Evolutionary conservation across 768 basidiomycete genomes (phyloP).

Genomic region (Hydnum rufescens): DNA sequence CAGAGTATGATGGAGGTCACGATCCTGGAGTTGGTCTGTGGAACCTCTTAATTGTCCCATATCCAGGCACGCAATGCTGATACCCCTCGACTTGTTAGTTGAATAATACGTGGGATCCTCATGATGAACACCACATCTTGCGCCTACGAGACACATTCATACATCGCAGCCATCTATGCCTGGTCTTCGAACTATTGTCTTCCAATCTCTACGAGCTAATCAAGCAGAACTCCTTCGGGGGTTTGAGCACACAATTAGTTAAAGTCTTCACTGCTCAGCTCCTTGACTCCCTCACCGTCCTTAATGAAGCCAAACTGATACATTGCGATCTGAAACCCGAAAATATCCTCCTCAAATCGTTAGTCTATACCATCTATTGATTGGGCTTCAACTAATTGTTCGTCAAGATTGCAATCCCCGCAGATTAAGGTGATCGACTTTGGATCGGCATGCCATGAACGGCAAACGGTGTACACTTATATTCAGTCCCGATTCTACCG

Average conservation of each 20-base stretch:
- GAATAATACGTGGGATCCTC: conserved; percentile 83
- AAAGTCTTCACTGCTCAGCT: conserved; percentile 97
- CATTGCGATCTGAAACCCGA: conserved; percentile 99
- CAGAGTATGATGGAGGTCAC: conserved; percentile 99
- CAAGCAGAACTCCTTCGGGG: conserved; percentile 99
- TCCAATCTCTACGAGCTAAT: conserved; percentile 98
- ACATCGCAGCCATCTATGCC: conserved; percentile 87
- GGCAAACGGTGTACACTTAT: conserved; percentile 99
- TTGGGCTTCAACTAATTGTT: conserved; percentile 2
- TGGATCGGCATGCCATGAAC: conserved; percentile 95
- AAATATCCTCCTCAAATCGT: conserved; percentile 95
- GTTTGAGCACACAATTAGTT: conserved; percentile 87
- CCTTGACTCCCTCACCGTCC: conserved; percentile 73
- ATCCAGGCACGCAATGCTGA: no score
- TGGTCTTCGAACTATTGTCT: conserved; percentile 91
- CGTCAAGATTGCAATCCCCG: conserved; percentile 78
- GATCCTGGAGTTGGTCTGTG: conserved; percentile 74
- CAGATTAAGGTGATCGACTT: conserved; percentile 99
- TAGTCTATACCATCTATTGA: conserved; percentile 13
- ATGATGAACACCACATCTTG: conserved; percentile 91
- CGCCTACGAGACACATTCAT: conserved; percentile 92
- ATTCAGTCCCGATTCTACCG: conserved; percentile 98
- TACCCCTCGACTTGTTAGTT: conserved; percentile 30
- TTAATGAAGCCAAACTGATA: conserved; percentile 90
- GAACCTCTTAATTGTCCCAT: not conserved